Evolutionary conservation across 768 basidiomycete species (phyloP).

Genomic region (Boletus sp.): DNA sequence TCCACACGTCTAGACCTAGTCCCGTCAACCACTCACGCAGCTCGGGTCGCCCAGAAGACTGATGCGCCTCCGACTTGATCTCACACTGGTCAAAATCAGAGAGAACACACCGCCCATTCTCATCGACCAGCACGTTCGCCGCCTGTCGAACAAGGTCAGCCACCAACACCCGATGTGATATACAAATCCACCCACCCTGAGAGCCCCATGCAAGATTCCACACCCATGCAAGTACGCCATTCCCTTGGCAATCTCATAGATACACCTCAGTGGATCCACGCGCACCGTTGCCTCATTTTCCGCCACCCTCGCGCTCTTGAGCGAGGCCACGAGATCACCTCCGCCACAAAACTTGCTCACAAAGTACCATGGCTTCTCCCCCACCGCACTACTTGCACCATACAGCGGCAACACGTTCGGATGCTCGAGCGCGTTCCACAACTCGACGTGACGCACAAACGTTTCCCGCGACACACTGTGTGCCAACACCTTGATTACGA

Average conservation of each 20-base stretch:
- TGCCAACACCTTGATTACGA: conserved; percentile 72
- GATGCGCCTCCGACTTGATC: conserved; percentile 68
- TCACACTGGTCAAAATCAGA: conserved; percentile 83
- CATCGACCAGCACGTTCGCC: conserved; percentile 73
- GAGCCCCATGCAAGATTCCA: conserved; percentile 73
- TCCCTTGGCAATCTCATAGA: conserved; percentile 73
- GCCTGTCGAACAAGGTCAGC: conserved; percentile 38
- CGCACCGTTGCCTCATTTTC: not conserved
- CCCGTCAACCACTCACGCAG: conserved; percentile 35
- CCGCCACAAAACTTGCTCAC: conserved; percentile 71
- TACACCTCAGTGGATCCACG: conserved; percentile 51
- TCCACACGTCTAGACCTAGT: not conserved
- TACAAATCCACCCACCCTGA: conserved; percentile 52
- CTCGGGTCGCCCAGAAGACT: conserved; percentile 49
- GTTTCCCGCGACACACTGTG: conserved; percentile 56
- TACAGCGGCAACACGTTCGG: conserved; percentile 69
- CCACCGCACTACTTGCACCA: conserved; percentile 71
- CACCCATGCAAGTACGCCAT: conserved; percentile 76
- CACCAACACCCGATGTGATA: not conserved
- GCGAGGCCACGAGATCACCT: conserved; percentile 59
- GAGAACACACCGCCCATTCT: conserved; percentile 63
- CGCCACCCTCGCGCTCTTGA: conserved; percentile 35
- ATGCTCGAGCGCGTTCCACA: conserved; percentile 71
- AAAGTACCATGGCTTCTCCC: conserved; percentile 74
- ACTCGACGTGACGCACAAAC: conserved; percentile 66